Evolutionary conservation across 139 green algal genomes (phyloP).

Genomic region (Tetraselmis striata): DNA sequence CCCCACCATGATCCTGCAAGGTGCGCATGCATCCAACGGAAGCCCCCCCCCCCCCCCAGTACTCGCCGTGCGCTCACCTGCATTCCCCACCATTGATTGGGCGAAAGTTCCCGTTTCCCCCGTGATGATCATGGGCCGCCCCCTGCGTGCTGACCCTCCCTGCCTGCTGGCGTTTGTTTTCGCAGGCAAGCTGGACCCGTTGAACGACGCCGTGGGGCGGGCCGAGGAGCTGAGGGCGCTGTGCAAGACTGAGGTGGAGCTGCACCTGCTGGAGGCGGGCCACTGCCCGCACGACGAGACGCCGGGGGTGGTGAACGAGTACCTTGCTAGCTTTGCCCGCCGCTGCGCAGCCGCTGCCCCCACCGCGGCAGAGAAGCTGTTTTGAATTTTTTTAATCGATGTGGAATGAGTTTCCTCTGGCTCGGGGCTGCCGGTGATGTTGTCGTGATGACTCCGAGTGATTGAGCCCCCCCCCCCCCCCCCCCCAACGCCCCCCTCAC

Average conservation of each 20-base stretch:
- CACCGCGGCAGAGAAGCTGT: no score
- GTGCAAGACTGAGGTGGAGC: constrained; percentile 30
- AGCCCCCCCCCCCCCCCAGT: no score
- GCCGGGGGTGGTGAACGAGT: constrained; percentile 61
- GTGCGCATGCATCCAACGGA: constrained; percentile 20
- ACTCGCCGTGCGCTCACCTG: background rate
- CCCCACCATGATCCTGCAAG: constrained; percentile 68
- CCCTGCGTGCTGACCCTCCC: background rate
- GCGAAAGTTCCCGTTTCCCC: background rate
- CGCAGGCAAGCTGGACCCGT: constrained; percentile 53
- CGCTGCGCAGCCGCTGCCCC: no score
- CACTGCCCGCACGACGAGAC: constrained; percentile 84
- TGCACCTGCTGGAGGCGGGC: constrained; percentile 40
- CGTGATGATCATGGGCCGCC: background rate
- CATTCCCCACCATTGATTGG: background rate
- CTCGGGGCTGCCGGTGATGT: no score
- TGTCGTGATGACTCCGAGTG: no score
- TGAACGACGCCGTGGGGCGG: constrained; percentile 69
- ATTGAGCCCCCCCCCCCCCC: no score
- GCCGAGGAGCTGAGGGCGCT: constrained; percentile 36
- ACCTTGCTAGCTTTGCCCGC: no score
- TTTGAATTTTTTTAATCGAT: no score
- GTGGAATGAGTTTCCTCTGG: no score
- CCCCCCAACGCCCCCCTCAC: no score
- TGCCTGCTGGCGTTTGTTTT: background rate